Conservation (phyloP, 768 basidiomycete genomes). For the Xerocomus brunneocitrinus region DNA sequence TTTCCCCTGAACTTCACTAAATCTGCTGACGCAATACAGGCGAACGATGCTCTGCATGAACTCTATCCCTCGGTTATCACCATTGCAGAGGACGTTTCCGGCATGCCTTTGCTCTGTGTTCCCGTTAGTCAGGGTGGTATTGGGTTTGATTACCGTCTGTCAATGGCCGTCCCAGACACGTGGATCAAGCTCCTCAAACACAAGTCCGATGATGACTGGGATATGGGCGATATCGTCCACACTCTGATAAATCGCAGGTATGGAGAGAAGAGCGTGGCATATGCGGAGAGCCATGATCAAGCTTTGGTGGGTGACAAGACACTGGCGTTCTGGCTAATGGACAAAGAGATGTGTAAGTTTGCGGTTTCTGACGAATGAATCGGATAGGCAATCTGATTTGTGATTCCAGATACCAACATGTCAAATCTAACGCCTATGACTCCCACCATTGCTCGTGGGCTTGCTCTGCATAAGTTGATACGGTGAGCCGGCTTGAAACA, state of each 20-base stretch:
- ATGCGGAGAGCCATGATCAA: constrained; percentile 96
- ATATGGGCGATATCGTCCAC: constrained; percentile 79
- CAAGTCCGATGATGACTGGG: constrained; percentile 80
- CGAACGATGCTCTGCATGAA: constrained; percentile 83
- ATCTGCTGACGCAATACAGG: constrained; percentile 45
- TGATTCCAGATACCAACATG: constrained; percentile 80
- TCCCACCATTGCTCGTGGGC: constrained; percentile 78
- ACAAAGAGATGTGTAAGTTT: constrained; percentile 96
- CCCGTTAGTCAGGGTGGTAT: constrained; percentile 80
- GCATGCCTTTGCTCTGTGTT: constrained; percentile 92
- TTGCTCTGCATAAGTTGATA: constrained; percentile 97
- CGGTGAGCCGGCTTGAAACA: constrained; percentile 45
- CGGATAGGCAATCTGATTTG: not conserved
- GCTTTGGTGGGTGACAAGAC: constrained; percentile 99
- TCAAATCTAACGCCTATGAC: constrained; percentile 82
- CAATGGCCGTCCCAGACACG: constrained; percentile 99
- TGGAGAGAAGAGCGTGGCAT: constrained; percentile 87
- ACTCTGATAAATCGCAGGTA: constrained; percentile 88
- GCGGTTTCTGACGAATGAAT: not conserved
- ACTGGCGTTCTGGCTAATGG: constrained; percentile 99
- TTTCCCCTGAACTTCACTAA: not conserved
- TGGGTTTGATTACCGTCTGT: constrained; percentile 96
- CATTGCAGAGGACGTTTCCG: constrained; percentile 98
- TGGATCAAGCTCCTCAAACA: constrained; percentile 99
- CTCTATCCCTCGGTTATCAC: constrained; percentile 80